Percentiles rank a stretch among this genome's conserved stretches.
These are phyloP conservation scores for Russula foetens DNA, from an alignment of 768 basidiomycete genomes.

Conservation along the genomic window DNA sequence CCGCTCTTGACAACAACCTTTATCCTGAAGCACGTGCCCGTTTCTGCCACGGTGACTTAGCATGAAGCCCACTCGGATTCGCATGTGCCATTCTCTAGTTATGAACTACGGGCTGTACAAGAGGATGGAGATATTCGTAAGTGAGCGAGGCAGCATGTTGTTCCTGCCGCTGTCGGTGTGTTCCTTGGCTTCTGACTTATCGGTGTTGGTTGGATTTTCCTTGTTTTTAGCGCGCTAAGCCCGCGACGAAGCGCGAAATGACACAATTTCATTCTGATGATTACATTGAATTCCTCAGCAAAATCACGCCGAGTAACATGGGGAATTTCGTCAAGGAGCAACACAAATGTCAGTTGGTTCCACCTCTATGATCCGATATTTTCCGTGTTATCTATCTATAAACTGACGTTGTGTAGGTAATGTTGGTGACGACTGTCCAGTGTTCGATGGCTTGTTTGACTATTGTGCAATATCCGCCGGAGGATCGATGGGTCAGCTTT, in stretches of 20 bases:
- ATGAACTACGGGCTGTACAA: conserved; percentile 99
- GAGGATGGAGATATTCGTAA: conserved; percentile 99
- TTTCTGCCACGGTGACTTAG: conserved; percentile 33
- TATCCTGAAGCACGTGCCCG: conserved; percentile 11
- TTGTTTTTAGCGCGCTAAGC: conserved; percentile 85
- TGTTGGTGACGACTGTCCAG: conserved; percentile 97
- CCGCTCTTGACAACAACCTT: not conserved
- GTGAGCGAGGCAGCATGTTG: conserved; percentile 28
- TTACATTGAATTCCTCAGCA: conserved; percentile 93
- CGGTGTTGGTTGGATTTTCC: not conserved
- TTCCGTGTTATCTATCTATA: not conserved
- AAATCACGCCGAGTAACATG: conserved; percentile 94
- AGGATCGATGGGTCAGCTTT: conserved; percentile 87
- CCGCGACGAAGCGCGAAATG: conserved; percentile 99
- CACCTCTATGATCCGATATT: not conserved
- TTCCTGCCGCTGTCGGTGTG: no score
- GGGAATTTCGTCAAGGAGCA: conserved; percentile 90
- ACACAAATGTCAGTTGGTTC: conserved; percentile 70
- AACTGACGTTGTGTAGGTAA: conserved; percentile 52
- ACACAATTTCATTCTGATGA: conserved; percentile 99
- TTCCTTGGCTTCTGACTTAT: not conserved
- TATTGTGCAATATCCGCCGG: conserved; percentile 99
- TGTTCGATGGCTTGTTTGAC: conserved; percentile 97
- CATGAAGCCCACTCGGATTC: conserved; percentile 97
- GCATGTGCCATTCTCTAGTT: conserved; percentile 98